Conservation (phyloP, 495 filamentous ascomycete species). For the Podospora pseudocomata region DNA sequence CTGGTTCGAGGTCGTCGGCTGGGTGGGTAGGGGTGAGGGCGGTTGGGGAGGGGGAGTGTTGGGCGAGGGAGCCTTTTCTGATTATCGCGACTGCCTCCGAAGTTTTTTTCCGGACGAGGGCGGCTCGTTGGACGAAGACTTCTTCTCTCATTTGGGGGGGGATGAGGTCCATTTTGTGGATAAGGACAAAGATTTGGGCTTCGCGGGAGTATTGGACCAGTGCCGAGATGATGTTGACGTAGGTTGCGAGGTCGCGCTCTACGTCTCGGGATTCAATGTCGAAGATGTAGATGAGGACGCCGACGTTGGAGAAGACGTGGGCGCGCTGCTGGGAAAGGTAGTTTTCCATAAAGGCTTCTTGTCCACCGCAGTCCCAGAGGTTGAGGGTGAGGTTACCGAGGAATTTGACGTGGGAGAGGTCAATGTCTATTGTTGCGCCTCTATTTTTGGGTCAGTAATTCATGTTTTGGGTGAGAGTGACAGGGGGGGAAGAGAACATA, state of each 20-base stretch:
- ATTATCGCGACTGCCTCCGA: constrained; percentile 57
- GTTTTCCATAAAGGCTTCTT: constrained; percentile 98
- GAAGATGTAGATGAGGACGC: constrained; percentile 98
- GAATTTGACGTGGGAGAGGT: constrained; percentile 96
- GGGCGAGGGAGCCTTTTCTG: constrained; percentile 23
- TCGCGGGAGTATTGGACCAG: constrained; percentile 77
- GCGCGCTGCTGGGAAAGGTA: constrained; percentile 90
- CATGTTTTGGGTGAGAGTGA: not conserved
- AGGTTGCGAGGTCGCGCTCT: constrained; percentile 83
- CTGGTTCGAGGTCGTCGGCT: constrained; percentile 49
- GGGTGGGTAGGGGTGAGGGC: not conserved
- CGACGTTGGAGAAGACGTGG: constrained; percentile 94
- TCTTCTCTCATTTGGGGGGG: constrained; percentile 69
- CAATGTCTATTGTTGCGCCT: constrained; percentile 97
- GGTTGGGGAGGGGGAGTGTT: not conserved
- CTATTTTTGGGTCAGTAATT: constrained; percentile 23
- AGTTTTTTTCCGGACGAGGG: constrained; percentile 69
- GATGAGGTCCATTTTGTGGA: constrained; percentile 99
- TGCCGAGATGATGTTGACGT: constrained; percentile 79
- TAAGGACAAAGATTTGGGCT: constrained; percentile 84
- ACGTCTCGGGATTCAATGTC: constrained; percentile 95
- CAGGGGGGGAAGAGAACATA: constrained; percentile 25
- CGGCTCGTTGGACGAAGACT: constrained; percentile 74
- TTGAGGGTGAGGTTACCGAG: constrained; percentile 95
- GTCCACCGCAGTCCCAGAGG: constrained; percentile 97